Evolutionary conservation across 23 red algal genomes (phyloP).

Genomic region (Pyropia yezoensis): DNA sequence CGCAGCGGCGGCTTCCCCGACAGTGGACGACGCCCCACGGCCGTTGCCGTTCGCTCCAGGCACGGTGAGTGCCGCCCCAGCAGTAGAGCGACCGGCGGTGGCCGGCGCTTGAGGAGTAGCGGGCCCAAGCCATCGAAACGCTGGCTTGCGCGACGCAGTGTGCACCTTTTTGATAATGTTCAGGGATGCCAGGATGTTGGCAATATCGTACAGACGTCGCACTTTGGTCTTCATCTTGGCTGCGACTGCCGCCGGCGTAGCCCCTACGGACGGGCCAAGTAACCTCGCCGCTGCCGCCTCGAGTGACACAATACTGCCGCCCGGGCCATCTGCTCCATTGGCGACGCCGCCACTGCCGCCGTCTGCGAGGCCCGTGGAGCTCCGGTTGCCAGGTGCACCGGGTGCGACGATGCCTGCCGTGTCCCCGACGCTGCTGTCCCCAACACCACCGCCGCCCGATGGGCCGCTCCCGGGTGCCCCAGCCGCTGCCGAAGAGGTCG

Average conservation of each 20-base stretch:
- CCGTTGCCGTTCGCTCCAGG: no score
- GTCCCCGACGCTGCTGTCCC: no score
- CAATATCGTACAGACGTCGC: constrained; percentile 94
- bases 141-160: constrained; percentile 60
- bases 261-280: constrained; percentile 16
- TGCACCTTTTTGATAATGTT: constrained; percentile 83
- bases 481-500: no score
- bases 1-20: no score
- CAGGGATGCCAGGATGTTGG: constrained; percentile 86
- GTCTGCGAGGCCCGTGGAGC: no score
- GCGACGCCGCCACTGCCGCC: neutral
- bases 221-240: constrained; percentile 82
- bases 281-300: constrained; percentile 61
- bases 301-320: constrained; percentile 22
- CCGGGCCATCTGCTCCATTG: neutral
- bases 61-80: no score
- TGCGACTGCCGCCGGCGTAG: no score
- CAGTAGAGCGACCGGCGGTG: neutral
- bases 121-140: constrained; percentile 57
- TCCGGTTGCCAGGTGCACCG: no score
- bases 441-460: neutral
- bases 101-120: neutral
- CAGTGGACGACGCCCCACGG: no score
- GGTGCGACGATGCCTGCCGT: constrained; percentile 8
- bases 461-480: no score